Evolutionary conservation across 352 stramenopile species (phyloP).

Genomic region (Pythium diclinum): DNA sequence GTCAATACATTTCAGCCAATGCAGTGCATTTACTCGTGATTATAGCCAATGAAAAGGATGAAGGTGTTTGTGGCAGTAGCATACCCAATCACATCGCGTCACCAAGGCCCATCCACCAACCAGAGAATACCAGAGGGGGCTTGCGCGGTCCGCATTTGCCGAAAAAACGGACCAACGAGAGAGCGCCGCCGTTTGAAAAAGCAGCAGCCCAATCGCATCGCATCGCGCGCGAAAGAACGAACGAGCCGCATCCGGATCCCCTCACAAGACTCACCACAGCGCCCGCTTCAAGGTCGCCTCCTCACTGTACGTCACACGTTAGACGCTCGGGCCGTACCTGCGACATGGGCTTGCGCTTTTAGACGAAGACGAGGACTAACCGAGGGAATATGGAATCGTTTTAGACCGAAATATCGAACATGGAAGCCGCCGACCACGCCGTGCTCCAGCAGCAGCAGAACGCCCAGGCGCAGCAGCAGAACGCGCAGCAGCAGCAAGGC

Average conservation of each 20-base stretch:
- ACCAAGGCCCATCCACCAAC: conserved; percentile 33
- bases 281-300: not conserved
- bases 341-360: not conserved
- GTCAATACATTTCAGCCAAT: conserved; percentile 20
- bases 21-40: not conserved
- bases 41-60: conserved; percentile 24
- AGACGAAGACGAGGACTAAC: not conserved
- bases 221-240: conserved; percentile 19
- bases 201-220: conserved; percentile 27
- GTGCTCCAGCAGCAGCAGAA: conserved; percentile 18
- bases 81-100: conserved; percentile 29
- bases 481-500: conserved; percentile 10
- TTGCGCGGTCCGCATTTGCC: conserved; percentile 36
- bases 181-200: conserved; percentile 28
- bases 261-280: not conserved
- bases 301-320: not conserved
- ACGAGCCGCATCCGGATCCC: not conserved
- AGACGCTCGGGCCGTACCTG: not conserved
- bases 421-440: conserved; percentile 32
- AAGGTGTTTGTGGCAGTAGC: conserved; percentile 34
- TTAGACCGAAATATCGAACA: conserved; percentile 12
- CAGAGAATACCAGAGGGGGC: conserved; percentile 22
- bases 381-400: conserved; percentile 3
- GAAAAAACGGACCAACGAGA: conserved; percentile 44
- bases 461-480: conserved; percentile 19